A percentile compares a stretch with the other conserved stretches of the same genome.
phyloP scores from a whole-genome alignment of 352 stramenopile species.

The Globisporangium paroecandrum region DNA sequence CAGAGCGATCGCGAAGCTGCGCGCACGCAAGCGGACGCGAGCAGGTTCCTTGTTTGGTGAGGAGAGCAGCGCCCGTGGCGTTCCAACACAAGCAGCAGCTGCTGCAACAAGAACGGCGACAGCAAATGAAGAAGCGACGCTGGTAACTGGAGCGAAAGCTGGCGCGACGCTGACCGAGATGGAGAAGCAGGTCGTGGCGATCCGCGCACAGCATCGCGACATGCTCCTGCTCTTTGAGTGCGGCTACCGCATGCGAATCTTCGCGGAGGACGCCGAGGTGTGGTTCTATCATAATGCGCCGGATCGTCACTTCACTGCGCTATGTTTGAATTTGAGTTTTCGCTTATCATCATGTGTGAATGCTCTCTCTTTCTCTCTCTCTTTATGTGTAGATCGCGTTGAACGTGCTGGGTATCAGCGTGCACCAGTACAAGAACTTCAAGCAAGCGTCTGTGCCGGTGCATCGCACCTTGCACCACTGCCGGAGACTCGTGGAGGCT shows the following conservation, averaged over 20 bases:
- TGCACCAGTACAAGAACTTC: conserved; percentile 33
- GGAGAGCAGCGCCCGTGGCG: neutral
- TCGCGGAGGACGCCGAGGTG: conserved; percentile 64
- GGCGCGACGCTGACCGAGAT: conserved; percentile 39
- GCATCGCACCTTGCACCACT: conserved; percentile 37
- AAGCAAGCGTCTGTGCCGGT: conserved; percentile 51
- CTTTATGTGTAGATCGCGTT: conserved; percentile 25
- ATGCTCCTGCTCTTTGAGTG: conserved; percentile 73
- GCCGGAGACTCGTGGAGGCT: conserved; percentile 34
- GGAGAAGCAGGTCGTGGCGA: conserved; percentile 65
- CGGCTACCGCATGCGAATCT: conserved; percentile 79
- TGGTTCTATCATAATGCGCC: neutral
- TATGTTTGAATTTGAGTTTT: neutral
- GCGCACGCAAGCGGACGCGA: conserved; percentile 9
- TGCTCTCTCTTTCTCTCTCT: neutral
- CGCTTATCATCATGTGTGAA: neutral
- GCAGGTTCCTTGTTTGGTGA: neutral
- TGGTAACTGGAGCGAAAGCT: neutral
- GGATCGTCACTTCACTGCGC: neutral
- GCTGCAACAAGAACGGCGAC: neutral
- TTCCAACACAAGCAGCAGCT: neutral
- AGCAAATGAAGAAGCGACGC: too few species aligned
- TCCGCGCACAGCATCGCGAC: conserved; percentile 40
- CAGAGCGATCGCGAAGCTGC: neutral
- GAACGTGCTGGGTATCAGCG: conserved; percentile 34